phyloP scores from a whole-genome alignment of 257 asterid species.

The Rauvolfia tetraphylla region DNA sequence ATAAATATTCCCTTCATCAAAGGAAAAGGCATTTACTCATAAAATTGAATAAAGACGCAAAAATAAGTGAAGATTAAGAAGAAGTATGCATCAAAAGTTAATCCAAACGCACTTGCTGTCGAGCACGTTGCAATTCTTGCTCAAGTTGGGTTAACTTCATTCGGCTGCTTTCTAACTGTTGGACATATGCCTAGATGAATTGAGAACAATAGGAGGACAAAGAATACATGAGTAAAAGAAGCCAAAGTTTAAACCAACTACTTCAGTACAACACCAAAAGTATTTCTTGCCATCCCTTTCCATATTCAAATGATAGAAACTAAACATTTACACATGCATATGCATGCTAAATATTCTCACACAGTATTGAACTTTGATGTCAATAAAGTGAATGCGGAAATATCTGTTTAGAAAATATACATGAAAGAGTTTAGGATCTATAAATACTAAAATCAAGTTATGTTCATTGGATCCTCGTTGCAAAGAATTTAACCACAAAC shows the following conservation, averaged over 20 bases:
- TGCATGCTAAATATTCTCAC: background rate
- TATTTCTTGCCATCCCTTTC: background rate
- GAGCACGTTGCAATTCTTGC: slow-evolving; percentile 98
- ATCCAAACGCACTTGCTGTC: slow-evolving; percentile 73
- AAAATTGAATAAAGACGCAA: slow-evolving; percentile 9
- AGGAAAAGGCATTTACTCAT: slow-evolving; percentile 16
- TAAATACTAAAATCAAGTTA: background rate
- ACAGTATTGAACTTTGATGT: background rate
- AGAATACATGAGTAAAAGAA: background rate
- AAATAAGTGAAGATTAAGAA: slow-evolving; percentile 1
- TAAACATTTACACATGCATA: background rate
- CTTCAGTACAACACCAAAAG: background rate
- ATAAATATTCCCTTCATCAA: slow-evolving; percentile 75
- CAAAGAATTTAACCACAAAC: background rate
- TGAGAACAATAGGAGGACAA: slow-evolving; percentile 12
- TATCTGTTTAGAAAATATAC: background rate
- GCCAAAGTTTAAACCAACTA: background rate
- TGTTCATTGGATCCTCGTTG: background rate
- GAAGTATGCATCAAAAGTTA: background rate
- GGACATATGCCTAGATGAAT: slow-evolving; percentile 81
- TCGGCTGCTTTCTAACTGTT: slow-evolving; percentile 97
- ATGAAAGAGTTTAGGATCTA: background rate
- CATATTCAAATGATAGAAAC: background rate
- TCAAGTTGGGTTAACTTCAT: slow-evolving; percentile 99
- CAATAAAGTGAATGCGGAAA: background rate